A percentile compares a stretch with the other conserved stretches of the same genome.
phyloP scores from a whole-genome alignment of 352 stramenopile genomes.

The Halophytophthora polymorphica region DNA sequence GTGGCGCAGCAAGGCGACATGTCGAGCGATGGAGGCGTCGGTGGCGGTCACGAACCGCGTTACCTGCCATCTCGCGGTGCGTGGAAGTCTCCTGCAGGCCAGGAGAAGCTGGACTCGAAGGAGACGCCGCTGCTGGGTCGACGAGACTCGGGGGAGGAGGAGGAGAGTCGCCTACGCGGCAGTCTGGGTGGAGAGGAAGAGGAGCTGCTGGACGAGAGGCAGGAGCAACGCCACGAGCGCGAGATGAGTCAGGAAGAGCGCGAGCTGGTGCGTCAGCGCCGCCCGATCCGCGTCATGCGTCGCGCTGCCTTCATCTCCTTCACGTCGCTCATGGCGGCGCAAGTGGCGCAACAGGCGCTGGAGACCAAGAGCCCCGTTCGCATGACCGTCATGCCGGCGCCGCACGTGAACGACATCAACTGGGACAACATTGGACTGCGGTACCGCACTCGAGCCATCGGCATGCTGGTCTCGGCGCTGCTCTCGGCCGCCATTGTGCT shows the following conservation, averaged over 20 bases:
- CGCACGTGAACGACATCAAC: slow-evolving; percentile 63
- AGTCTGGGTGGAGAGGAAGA: slow-evolving; percentile 19
- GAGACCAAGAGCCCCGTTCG: slow-evolving; percentile 54
- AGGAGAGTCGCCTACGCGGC: slow-evolving; percentile 11
- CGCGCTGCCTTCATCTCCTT: slow-evolving; percentile 77
- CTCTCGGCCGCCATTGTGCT: slow-evolving; percentile 67
- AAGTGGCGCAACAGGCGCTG: slow-evolving; percentile 68
- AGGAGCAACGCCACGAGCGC: slow-evolving; percentile 28
- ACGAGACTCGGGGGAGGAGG: neutral
- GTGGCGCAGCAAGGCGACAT: slow-evolving; percentile 31
- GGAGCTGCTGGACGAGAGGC: slow-evolving; percentile 25
- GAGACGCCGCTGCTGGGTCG: slow-evolving; percentile 15
- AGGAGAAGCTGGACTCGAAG: slow-evolving; percentile 15
- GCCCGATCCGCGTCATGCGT: slow-evolving; percentile 65
- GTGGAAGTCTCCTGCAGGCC: slow-evolving; percentile 5
- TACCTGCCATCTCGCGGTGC: slow-evolving; percentile 11
- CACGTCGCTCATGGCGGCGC: slow-evolving; percentile 62
- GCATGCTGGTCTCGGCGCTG: slow-evolving; percentile 44
- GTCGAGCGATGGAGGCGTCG: slow-evolving; percentile 15
- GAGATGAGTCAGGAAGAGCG: slow-evolving; percentile 50
- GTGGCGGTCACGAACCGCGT: slow-evolving; percentile 16
- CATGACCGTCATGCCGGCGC: slow-evolving; percentile 51
- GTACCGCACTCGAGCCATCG: slow-evolving; percentile 46
- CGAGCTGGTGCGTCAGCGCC: slow-evolving; percentile 38
- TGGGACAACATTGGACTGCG: slow-evolving; percentile 71